Base-by-base conservation (phyloP, 768 basidiomycete species). In the Rhizopogon vulgaris region DNA sequence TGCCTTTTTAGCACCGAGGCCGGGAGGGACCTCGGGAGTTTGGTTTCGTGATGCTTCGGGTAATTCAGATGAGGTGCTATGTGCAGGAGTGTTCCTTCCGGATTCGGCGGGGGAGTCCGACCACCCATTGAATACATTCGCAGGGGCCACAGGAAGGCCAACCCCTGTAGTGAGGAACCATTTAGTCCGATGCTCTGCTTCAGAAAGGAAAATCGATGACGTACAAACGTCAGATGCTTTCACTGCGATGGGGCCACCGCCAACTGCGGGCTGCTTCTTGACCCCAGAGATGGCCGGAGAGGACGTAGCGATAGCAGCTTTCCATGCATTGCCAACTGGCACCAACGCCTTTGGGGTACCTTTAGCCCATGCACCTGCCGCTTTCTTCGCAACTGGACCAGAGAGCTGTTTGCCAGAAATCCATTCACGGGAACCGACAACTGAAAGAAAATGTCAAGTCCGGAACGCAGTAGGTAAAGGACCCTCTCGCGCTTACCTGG, bases 371-470 rank as follows among this genome's bases (percentile, higher is more conserved):
- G 57, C 57, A 14, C 56, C 51, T 38, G 52, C 56, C 15, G 9
- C 9, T 9, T 55, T 43, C 24, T 38, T 25, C n/a, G 52, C 15
- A 27, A 18, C 8, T n/a, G 58, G 40, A 34, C 18, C 28, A 10
- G 45, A 25, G 3, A 34, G 51, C 28, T 47, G 54, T 60, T 49
- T 69, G 37, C n/a, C 40, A 40, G 57, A 48, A 7, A 30, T 58
- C 66, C 66, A 68, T 3, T 45, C 58, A 11, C 52, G 6, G 7
- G 66, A 68, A 41, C 67, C 67, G 5, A 67, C 66, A 38, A 69
- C 66, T 67, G 48, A 15, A 48, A 25, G 49, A 7, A 10, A 43
- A 41, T 17, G 11, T 36, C 43, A 10, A 15, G 11, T 18, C 11
- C 14, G 47, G 17, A 48, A 40, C 48, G 57, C 61, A 60, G 38